Evolutionary conservation across 192 early-diverging fungal genomes (phyloP).

Genomic region (Kickxella alabastrina): DNA sequence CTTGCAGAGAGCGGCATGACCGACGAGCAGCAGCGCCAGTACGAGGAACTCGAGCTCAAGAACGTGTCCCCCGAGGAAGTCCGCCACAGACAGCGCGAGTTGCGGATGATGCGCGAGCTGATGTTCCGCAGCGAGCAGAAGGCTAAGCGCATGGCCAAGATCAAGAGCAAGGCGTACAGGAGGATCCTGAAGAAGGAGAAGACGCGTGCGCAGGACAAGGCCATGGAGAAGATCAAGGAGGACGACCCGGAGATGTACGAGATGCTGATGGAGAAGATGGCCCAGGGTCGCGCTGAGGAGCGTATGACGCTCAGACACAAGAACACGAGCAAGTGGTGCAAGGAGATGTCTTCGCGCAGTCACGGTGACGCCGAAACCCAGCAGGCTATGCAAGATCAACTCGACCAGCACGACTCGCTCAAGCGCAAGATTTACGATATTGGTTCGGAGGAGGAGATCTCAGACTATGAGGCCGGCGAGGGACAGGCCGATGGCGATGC

Average conservation of each 20-base stretch:
- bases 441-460: slow-evolving; percentile 55
- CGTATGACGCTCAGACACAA: slow-evolving; percentile 93
- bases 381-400: slow-evolving; percentile 79
- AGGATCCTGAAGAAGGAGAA: slow-evolving; percentile 83
- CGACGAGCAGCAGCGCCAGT: slow-evolving; percentile 72
- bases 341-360: slow-evolving; percentile 61
- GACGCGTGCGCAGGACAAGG: slow-evolving; percentile 57
- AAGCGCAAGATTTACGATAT: slow-evolving; percentile 78
- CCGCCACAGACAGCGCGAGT: slow-evolving; percentile 65
- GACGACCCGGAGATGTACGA: slow-evolving; percentile 62
- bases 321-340: slow-evolving; percentile 96
- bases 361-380: slow-evolving; percentile 62
- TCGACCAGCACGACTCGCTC: slow-evolving; percentile 71
- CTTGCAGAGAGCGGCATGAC: slow-evolving; percentile 70
- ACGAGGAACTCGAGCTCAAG: slow-evolving; percentile 84
- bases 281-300: slow-evolving; percentile 70
- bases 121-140: slow-evolving; percentile 92
- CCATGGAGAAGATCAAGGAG: slow-evolving; percentile 61
- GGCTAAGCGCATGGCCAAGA: slow-evolving; percentile 88
- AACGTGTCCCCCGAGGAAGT: slow-evolving; percentile 81
- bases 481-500: slow-evolving; percentile 15
- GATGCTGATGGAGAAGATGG: slow-evolving; percentile 39
- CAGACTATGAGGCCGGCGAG: slow-evolving; percentile 48
- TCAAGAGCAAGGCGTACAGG: slow-evolving; percentile 95
- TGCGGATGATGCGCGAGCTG: slow-evolving; percentile 87